Conservation (phyloP, 164 flowering plant genomes). For the Macadamia integrifolia region DNA sequence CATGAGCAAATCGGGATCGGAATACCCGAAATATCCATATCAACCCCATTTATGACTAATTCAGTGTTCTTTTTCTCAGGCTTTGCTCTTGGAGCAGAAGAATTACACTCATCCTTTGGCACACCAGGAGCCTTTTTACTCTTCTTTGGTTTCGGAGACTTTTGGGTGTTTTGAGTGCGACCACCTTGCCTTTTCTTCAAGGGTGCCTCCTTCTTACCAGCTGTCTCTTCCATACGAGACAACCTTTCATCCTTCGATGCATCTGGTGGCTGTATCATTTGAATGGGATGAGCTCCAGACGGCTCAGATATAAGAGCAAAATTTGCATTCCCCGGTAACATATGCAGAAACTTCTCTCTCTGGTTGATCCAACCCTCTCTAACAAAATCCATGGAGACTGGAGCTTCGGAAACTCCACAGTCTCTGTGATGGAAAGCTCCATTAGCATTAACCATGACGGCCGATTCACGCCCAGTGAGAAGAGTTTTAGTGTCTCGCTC, state of each 20-base stretch:
- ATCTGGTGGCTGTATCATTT: constrained; percentile 43
- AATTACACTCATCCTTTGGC: constrained; percentile 37
- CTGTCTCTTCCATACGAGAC: constrained; percentile 33
- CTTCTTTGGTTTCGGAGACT: constrained; percentile 54
- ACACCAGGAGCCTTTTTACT: constrained; percentile 27
- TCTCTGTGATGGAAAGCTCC: constrained; percentile 53
- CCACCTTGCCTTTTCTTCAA: constrained; percentile 38
- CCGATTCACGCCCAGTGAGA: constrained; percentile 45
- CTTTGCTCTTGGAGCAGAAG: constrained; percentile 41
- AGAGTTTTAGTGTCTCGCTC: constrained; percentile 55
- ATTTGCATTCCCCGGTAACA: constrained; percentile 41
- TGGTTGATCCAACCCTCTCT: constrained; percentile 57
- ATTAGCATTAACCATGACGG: constrained; percentile 34
- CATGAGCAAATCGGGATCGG: constrained; percentile 89
- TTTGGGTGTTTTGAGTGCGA: constrained; percentile 37
- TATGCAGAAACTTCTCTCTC: constrained; percentile 45
- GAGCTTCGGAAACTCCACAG: constrained; percentile 36
- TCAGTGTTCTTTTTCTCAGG: constrained; percentile 49
- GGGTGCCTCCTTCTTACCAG: constrained; percentile 36
- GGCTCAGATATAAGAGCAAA: constrained; percentile 39
- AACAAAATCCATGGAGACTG: constrained; percentile 43
- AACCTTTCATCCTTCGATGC: constrained; percentile 27
- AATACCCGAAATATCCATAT: constrained; percentile 71
- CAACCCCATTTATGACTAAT: constrained; percentile 66
- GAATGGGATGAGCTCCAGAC: constrained; percentile 40